A percentile compares a stretch with the other conserved stretches of the same genome.
Conservation (phyloP, 192 early-diverging fungal species). For the Podila epicladia region DNA sequence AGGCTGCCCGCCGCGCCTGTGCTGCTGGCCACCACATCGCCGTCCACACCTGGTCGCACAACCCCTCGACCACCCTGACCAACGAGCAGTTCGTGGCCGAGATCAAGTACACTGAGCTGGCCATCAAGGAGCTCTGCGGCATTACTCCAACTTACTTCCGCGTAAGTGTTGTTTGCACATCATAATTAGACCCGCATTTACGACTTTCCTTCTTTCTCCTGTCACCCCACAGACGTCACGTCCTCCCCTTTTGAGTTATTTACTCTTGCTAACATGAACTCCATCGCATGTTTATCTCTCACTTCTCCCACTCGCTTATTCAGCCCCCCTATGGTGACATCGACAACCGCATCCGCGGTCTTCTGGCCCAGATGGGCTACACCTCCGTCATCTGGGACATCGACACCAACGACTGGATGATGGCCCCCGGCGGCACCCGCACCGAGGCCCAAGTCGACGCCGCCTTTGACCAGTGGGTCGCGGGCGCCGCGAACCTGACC, state of each 20-base stretch:
- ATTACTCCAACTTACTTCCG: conserved; percentile 60
- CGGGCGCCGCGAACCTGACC: conserved; percentile 45
- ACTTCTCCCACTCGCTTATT: background rate
- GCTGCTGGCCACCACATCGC: conserved; percentile 44
- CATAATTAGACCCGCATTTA: background rate
- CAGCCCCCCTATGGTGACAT: conserved; percentile 44
- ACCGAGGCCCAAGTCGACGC: conserved; percentile 43
- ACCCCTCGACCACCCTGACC: conserved; percentile 62
- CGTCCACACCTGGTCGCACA: conserved; percentile 64
- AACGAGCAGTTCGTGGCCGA: conserved; percentile 77
- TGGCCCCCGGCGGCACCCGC: conserved; percentile 24
- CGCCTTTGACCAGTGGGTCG: conserved; percentile 53
- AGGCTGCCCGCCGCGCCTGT: conserved; percentile 54
- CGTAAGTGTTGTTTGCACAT: conserved; percentile 11
- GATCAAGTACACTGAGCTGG: conserved; percentile 69
- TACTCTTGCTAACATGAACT: background rate
- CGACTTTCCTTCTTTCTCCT: too few relatives aligned
- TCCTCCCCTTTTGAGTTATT: background rate
- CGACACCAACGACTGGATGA: conserved; percentile 64
- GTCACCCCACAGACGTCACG: background rate
- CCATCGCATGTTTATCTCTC: background rate
- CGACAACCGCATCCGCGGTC: conserved; percentile 32
- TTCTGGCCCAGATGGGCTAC: conserved; percentile 46
- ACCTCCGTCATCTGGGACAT: conserved; percentile 63
- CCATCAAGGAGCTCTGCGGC: conserved; percentile 62